Evolutionary conservation across 164 flowering plant genomes (phyloP).

Genomic region (Umbilicus rupestris): DNA sequence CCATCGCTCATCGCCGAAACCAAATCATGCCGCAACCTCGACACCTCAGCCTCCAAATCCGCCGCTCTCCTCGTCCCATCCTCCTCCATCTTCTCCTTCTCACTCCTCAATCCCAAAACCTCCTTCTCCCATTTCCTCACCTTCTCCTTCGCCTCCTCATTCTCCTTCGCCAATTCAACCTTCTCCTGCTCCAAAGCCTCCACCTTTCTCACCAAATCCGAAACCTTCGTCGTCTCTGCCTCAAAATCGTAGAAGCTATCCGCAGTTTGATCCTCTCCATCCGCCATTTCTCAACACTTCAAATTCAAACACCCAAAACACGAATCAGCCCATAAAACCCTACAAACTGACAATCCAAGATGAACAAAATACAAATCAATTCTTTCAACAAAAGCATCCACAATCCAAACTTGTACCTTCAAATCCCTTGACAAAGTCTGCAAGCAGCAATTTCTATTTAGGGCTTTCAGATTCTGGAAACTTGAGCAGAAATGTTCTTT

Average conservation of each 20-base stretch:
- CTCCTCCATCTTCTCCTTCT: constrained; percentile 12
- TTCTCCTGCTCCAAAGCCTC: constrained; percentile 25
- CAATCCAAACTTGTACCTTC: too few relatives aligned
- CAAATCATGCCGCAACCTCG: constrained; percentile 59
- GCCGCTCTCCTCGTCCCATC: constrained; percentile 36
- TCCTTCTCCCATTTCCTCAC: constrained; percentile 24
- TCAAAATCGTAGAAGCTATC: constrained; percentile 23
- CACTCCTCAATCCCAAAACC: constrained; percentile 18
- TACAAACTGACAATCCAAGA: not conserved
- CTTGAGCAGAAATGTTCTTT: too few relatives aligned
- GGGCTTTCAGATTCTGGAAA: too few relatives aligned
- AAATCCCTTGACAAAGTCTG: too few relatives aligned
- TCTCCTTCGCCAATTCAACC: constrained; percentile 39
- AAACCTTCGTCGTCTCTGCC: constrained; percentile 13
- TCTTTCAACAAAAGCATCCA: too few relatives aligned
- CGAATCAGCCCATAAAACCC: not conserved
- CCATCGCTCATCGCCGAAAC: constrained; percentile 28
- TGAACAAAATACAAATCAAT: not conserved
- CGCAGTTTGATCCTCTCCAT: constrained; percentile 24
- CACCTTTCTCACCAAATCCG: constrained; percentile 25
- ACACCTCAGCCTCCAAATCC: constrained; percentile 52
- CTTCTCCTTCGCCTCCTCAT: constrained; percentile 17
- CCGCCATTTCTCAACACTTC: constrained; percentile 27
- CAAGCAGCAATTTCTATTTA: too few relatives aligned
- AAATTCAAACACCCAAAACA: not conserved